Percentiles rank a stretch among this genome's conserved stretches.
phyloP scores from a whole-genome alignment of 768 basidiomycete species.

The Tylopilus plumbeoviolaceoides region DNA sequence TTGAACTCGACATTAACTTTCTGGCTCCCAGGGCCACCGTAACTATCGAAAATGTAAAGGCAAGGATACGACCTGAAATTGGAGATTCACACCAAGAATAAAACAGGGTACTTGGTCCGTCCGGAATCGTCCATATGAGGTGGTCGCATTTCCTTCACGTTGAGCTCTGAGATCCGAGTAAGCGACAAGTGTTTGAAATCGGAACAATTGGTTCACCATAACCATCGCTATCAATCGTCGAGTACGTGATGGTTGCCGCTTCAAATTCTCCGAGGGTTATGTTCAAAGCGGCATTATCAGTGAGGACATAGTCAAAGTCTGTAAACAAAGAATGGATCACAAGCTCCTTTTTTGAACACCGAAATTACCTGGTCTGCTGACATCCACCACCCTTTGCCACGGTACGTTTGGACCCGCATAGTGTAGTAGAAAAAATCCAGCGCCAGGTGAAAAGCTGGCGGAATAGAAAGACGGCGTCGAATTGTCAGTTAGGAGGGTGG shows the following conservation, averaged over 20 bases:
- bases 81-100: slow-evolving; percentile 70
- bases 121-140: slow-evolving; percentile 92
- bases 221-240: slow-evolving; percentile 76
- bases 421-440: slow-evolving; percentile 76
- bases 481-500: slow-evolving; percentile 51
- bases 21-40: slow-evolving; percentile 90
- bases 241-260: slow-evolving; percentile 61
- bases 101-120: slow-evolving; percentile 91
- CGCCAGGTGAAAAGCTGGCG: slow-evolving; percentile 77
- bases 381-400: slow-evolving; percentile 76
- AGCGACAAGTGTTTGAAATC: slow-evolving; percentile 17
- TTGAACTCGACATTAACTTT: slow-evolving; percentile 61
- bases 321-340: slow-evolving; percentile 3
- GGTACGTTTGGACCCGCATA: slow-evolving; percentile 84
- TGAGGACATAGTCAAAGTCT: slow-evolving; percentile 66
- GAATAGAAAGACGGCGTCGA: slow-evolving; percentile 53
- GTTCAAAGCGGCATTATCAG: slow-evolving; percentile 64
- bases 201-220: slow-evolving; percentile 49
- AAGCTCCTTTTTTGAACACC: background rate
- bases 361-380: slow-evolving; percentile 42
- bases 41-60: slow-evolving; percentile 43
- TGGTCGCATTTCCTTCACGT: slow-evolving; percentile 87
- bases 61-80: background rate
- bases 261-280: slow-evolving; percentile 66
- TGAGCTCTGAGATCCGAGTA: slow-evolving; percentile 57